A percentile compares a stretch with the other conserved stretches of the same genome.
Conservation (phyloP, 176 grass and related monocot genomes). For the Oryza australiensis region DNA sequence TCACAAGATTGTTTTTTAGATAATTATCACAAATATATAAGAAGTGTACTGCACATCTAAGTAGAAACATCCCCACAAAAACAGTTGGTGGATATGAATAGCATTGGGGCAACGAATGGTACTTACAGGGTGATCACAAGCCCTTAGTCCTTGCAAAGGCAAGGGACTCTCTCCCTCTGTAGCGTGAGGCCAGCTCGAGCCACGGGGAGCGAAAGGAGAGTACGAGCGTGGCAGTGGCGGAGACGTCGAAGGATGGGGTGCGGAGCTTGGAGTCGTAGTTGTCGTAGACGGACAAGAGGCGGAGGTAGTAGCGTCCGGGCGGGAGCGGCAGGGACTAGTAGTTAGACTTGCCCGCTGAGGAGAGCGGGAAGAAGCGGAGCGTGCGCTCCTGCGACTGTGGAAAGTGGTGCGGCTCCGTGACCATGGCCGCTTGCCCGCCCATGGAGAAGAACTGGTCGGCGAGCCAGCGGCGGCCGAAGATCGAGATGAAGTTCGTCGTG, state of each 20-base stretch:
- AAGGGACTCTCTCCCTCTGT: conserved; percentile 97
- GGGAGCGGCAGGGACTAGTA: conserved; percentile 87
- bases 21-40: not conserved
- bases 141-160: conserved; percentile 55
- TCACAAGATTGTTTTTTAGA: not conserved
- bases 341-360: conserved; percentile 75
- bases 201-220: conserved; percentile 89
- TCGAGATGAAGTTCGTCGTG: conserved; percentile 72
- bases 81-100: not conserved
- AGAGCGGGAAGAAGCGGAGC: conserved; percentile 90
- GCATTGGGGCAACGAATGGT: not conserved
- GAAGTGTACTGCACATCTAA: not conserved
- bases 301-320: conserved; percentile 86
- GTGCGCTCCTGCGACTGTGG: conserved; percentile 79
- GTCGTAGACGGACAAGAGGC: conserved; percentile 96
- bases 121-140: conserved; percentile 94
- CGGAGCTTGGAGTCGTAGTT: conserved; percentile 94
- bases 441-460: conserved; percentile 83
- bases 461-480: conserved; percentile 75
- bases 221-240: conserved; percentile 83
- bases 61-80: not conserved
- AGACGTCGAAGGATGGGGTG: conserved; percentile 89
- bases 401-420: conserved; percentile 92
- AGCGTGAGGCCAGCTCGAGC: conserved; percentile 77
- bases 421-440: conserved; percentile 56